Evolutionary conservation across 2,329 filamentous ascomycete genomes (phyloP).

Genomic region (Colletotrichum echinochloae): DNA sequence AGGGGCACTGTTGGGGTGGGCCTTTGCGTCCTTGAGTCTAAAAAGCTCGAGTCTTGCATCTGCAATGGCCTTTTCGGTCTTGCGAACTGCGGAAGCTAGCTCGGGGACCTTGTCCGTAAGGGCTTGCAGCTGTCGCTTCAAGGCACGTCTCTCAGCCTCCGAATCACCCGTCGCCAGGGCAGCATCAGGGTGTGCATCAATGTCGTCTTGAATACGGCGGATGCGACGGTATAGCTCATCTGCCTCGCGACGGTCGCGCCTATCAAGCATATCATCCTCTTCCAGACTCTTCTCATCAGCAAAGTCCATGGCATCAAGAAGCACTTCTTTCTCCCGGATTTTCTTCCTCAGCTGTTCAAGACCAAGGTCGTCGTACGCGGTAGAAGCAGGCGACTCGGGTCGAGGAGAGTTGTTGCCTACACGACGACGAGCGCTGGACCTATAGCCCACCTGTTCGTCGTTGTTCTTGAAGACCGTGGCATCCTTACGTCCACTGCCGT

Average conservation of each 20-base stretch:
- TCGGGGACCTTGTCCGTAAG: constrained; percentile 92
- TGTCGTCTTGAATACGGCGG: constrained; percentile 91
- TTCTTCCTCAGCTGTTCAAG: constrained; percentile 92
- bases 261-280: constrained; percentile 91
- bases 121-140: constrained; percentile 90
- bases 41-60: constrained; percentile 94
- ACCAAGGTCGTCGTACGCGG: constrained; percentile 84
- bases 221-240: constrained; percentile 96
- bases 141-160: constrained; percentile 84
- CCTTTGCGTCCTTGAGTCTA: constrained; percentile 92
- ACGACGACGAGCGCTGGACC: constrained; percentile 91
- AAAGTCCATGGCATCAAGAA: constrained; percentile 96
- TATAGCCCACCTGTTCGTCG: constrained; percentile 91
- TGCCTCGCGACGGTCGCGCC: constrained; percentile 89
- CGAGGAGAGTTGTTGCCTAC: constrained; percentile 83
- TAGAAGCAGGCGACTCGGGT: constrained; percentile 78
- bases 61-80: constrained; percentile 90
- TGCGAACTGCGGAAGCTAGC: constrained; percentile 90
- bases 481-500: constrained; percentile 80
- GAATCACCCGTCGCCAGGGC: constrained; percentile 78
- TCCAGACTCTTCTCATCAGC: constrained; percentile 90
- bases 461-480: constrained; percentile 98
- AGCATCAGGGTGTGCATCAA: constrained; percentile 89
- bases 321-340: constrained; percentile 91
- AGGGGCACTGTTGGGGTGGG: constrained; percentile 82